These are phyloP conservation scores for Ramularia collo-cygni DNA, from an alignment of 2,329 filamentous ascomycete genomes.

Conservation along the genomic window DNA sequence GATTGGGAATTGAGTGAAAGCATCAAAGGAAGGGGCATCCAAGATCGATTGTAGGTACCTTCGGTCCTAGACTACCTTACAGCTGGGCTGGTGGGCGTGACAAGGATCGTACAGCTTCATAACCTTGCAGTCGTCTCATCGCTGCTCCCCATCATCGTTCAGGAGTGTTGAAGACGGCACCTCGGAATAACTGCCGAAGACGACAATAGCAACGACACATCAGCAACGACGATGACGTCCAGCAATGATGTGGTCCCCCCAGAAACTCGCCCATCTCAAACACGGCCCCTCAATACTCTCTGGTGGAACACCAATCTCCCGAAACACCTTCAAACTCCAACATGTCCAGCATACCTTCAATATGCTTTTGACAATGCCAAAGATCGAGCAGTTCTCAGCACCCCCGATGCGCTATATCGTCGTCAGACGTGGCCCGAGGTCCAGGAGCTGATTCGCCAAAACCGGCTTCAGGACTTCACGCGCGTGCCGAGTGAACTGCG, in stretches of 20 bases:
- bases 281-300: conserved; percentile 32
- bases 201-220: neutral
- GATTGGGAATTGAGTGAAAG: too few relatives aligned
- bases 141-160: too few relatives aligned
- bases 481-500: conserved; percentile 69
- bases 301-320: conserved; percentile 85
- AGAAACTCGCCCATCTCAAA: conserved; percentile 1
- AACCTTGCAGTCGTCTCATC: too few relatives aligned
- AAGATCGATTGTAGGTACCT: too few relatives aligned
- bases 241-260: neutral
- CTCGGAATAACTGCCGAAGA: conserved; percentile 3
- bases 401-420: conserved; percentile 59
- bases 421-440: conserved; percentile 65
- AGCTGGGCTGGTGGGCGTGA: too few relatives aligned
- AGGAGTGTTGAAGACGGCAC: neutral
- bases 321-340: conserved; percentile 49
- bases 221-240: neutral
- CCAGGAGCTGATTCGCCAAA: conserved; percentile 53
- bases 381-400: conserved; percentile 63
- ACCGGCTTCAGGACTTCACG: conserved; percentile 69
- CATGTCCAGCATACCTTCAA: conserved; percentile 66
- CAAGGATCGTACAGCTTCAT: too few relatives aligned
- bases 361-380: conserved; percentile 52
- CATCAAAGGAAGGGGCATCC: too few relatives aligned
- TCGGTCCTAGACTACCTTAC: too few relatives aligned